Base-by-base conservation (phyloP, 2,329 filamentous ascomycete species). In the Trichoderma brevicompactum region DNA sequence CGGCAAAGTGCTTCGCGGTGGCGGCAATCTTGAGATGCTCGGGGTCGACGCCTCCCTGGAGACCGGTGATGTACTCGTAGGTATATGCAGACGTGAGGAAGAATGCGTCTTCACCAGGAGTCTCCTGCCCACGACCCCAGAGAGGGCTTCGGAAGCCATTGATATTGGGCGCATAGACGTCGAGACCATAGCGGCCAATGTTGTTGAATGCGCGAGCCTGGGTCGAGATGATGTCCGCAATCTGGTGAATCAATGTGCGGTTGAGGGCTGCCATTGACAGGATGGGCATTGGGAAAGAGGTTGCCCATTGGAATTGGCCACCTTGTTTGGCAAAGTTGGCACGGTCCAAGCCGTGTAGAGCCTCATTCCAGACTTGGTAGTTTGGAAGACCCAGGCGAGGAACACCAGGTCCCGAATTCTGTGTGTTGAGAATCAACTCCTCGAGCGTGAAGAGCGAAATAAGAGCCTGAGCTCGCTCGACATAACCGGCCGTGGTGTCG, bases 191-290 rank as follows among this genome's bases (percentile, higher is more conserved):
- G 8, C 81, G 76, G 3, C 83, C 84, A 6, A 72, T 81, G 69
- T 90, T 91, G 71, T 80, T 86, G 71, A 89, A 90, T 0, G 88
- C 87, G 41, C 88, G 79, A 0, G 85, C 86, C 72, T 91, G 87
- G 0, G 83, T 89, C 15, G 75, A 75, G 9, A 87, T 80, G 19
- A 65, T 59, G 48, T 58, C 54, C 7, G 64, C 64, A 5, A 87
- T 65, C 17, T 67, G 62, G 17, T 60, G 81, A 3, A 74, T 78
- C 2, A 59, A 81, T 86, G 64, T 65, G 38, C 55, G 54, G 44
- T 65, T 65, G n/a, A 65, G 55, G 10, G 6, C 90, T 82, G 13
- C 81, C 77, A 32, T 80, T 73, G 68, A 90, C 83, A 64, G 41
- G 8, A 91, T 88, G 0, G 87, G 87, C 71, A 85, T 82, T 0